These are phyloP conservation scores for Bipolaris gigantea DNA, from an alignment of 2,329 filamentous ascomycete species.

Conservation along the genomic window DNA sequence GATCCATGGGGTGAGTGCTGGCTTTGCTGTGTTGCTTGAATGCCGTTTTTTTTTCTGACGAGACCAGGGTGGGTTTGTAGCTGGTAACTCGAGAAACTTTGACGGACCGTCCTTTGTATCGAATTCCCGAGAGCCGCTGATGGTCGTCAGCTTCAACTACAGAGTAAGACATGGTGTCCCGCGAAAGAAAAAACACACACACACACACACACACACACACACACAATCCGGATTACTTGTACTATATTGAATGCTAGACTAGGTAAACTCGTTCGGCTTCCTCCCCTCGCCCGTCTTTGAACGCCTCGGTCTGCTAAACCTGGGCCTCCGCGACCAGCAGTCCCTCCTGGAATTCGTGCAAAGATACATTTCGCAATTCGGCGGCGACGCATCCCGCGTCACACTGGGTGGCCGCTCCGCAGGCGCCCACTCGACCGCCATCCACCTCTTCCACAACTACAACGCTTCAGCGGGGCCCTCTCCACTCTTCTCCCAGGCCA, in stretches of 20 bases:
- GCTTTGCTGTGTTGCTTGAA: background rate
- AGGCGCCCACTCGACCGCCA: constrained; percentile 36
- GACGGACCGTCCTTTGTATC: constrained; percentile 33
- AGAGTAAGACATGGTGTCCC: constrained; percentile 12
- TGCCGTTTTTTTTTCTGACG: background rate
- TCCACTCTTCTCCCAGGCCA: constrained; percentile 32
- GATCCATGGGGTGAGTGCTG: constrained; percentile 31
- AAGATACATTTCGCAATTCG: constrained; percentile 46
- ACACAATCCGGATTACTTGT: no score
- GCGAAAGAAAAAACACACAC: no score
- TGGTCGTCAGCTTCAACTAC: constrained; percentile 36
- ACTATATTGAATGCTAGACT: background rate
- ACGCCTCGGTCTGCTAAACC: constrained; percentile 31
- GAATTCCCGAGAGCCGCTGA: constrained; percentile 25
- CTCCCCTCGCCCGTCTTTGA: constrained; percentile 30
- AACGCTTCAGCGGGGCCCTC: constrained; percentile 23
- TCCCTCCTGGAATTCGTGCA: constrained; percentile 40
- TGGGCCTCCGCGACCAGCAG: constrained; percentile 30
- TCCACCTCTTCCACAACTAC: constrained; percentile 38
- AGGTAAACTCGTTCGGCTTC: constrained; percentile 29
- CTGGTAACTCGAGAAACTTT: constrained; percentile 28
- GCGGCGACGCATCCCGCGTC: constrained; percentile 44
- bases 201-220: no score
- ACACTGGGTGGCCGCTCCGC: constrained; percentile 45
- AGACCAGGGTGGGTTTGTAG: constrained; percentile 21